A percentile compares a stretch with the other conserved stretches of the same genome.
Evolutionary conservation across 176 grass and related monocot genomes (phyloP).

Genomic region (Ensete ventricosum): DNA sequence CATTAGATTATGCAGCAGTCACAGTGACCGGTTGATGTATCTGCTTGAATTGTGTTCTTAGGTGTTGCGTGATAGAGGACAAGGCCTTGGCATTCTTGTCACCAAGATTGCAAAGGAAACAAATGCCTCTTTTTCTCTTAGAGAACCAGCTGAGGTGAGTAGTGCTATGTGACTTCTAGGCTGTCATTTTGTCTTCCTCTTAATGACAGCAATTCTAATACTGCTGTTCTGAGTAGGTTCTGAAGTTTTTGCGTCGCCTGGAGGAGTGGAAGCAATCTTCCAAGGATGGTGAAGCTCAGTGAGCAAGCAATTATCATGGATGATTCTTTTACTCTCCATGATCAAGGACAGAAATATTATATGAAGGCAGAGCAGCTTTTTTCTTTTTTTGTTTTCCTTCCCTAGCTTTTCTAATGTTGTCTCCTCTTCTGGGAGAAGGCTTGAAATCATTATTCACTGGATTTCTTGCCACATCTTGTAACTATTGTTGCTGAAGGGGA

Average conservation of each 20-base stretch:
- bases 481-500: background rate
- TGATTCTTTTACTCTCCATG: background rate
- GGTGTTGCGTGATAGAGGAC: slow-evolving; percentile 4
- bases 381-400: background rate
- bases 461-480: background rate
- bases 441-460: background rate
- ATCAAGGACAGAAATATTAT: background rate
- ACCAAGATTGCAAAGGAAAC: slow-evolving; percentile 5
- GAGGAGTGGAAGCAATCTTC: background rate
- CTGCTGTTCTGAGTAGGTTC: background rate
- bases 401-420: background rate
- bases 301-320: too few relatives aligned
- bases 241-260: background rate
- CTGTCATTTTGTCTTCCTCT: too few relatives aligned
- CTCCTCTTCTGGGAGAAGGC: background rate
- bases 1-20: too few relatives aligned
- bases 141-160: slow-evolving; percentile 3
- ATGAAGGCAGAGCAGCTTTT: background rate
- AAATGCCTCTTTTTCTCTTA: background rate
- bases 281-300: too few relatives aligned
- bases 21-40: too few relatives aligned
- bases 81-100: background rate
- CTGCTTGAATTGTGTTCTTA: background rate
- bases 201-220: too few relatives aligned
- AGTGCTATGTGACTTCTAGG: too few relatives aligned